Base-by-base conservation (phyloP, 345 rosid species). In the Durio zibethinus region DNA sequence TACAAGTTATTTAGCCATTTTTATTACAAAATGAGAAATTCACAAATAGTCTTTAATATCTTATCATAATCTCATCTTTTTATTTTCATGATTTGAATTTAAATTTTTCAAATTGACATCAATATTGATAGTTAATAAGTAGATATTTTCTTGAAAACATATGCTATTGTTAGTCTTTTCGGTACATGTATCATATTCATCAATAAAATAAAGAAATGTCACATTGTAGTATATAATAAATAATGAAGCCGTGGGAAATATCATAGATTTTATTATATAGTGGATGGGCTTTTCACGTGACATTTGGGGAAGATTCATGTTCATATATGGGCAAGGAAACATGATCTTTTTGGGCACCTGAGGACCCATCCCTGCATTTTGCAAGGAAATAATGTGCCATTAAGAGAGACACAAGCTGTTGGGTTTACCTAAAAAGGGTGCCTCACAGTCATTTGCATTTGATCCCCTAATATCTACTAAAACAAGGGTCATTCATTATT, bases 371-470 rank as follows among this genome's bases (percentile, higher is more conserved):
- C 68, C 63, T 21, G 45, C 42, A 7, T 7, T 14, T 21, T 36
- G 14, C 54, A 53, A 70, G 18, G 47, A 47, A 64, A 54, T 36
- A 53, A n/a, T 10, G 61, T 75, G n/a, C 72, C 76, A 67, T 38
- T 52, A 38, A 68, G 31, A 38, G 18, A 16, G 42, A 77, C 66
- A 67, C 78, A 77, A 57, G 74, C n/a, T n/a, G 25, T 33, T 27
- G 14, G 73, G 56, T 69, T 45, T 11, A 43, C 20, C 72, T 45
- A 68, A 38, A 2, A 36, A 48, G 52, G 14, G 21, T 10, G 14
- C 3, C 16, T 3, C 27, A 4, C 56, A 42, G 15, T 27, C 25
- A 12, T 16, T 15, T 23, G 6, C 16, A 1, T 42, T 42, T 40
- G 29, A 5, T 23, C 50, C 48, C 23, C 48, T 16, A 31, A 64